Evolutionary conservation across 164 flowering plant genomes (phyloP).

Genomic region (Saururus chinensis): DNA sequence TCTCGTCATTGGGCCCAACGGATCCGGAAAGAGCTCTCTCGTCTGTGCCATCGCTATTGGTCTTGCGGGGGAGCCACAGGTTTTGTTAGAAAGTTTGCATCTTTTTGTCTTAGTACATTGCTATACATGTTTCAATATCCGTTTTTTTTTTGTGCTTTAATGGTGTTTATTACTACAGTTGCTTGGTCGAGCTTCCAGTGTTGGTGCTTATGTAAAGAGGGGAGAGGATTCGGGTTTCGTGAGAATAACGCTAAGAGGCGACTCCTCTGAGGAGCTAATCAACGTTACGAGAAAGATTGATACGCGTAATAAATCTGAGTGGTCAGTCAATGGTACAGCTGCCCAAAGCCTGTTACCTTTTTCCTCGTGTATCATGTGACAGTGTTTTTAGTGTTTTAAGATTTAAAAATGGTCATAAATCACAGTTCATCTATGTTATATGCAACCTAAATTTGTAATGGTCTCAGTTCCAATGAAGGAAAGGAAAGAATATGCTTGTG

Average conservation of each 20-base stretch:
- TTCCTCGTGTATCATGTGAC: neutral
- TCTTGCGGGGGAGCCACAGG: constrained; percentile 97
- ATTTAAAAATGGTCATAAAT: no score
- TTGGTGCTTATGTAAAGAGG: constrained; percentile 92
- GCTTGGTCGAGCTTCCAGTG: constrained; percentile 84
- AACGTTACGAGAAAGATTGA: constrained; percentile 64
- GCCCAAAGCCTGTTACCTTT: neutral
- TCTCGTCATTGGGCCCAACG: constrained; percentile 92
- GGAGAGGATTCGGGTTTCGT: constrained; percentile 77
- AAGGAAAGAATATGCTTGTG: no score
- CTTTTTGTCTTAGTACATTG: neutral
- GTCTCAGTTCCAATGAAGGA: no score
- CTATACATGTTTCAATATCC: no score
- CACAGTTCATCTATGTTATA: no score
- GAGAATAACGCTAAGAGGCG: constrained; percentile 63
- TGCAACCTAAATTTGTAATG: no score
- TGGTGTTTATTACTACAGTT: constrained; percentile 24
- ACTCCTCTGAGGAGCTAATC: constrained; percentile 33
- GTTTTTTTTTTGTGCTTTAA: neutral
- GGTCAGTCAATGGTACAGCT: constrained; percentile 69
- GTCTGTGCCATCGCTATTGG: constrained; percentile 97
- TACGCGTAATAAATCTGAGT: constrained; percentile 74
- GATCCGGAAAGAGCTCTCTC: constrained; percentile 91
- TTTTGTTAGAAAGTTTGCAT: constrained; percentile 6
- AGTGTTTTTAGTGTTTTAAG: no score